Percentiles rank a stretch among this genome's conserved stretches.
Conservation (phyloP, 208 protist species). For the Sergeia podlipaevii region DNA sequence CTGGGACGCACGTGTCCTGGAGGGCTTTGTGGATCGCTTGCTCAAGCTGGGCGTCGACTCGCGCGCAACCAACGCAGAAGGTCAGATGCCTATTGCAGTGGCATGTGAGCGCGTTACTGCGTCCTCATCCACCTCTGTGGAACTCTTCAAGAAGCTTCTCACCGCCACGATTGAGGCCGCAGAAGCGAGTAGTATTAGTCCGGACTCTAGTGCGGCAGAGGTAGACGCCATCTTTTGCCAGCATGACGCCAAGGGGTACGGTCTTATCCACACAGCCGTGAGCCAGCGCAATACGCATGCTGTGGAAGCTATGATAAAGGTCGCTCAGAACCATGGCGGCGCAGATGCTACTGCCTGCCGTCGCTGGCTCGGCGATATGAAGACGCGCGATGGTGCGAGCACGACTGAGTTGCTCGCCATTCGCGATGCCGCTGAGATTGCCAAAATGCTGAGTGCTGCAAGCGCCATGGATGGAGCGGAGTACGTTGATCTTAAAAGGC, state of each 20-base stretch:
- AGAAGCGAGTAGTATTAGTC: too few relatives aligned
- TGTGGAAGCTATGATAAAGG: conserved; percentile 29
- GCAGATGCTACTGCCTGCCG: conserved; percentile 2
- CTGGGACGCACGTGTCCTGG: conserved; percentile 24
- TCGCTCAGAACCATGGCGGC: conserved; percentile 8
- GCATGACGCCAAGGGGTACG: conserved; percentile 15
- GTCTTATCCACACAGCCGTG: conserved; percentile 39
- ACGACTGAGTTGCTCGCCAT: conserved; percentile 18
- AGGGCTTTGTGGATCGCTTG: conserved; percentile 23
- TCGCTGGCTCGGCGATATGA: conserved; percentile 19
- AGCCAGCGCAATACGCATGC: conserved; percentile 18
- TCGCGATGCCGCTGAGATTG: conserved; percentile 12
- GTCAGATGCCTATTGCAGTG: neutral
- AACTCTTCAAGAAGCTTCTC: neutral
- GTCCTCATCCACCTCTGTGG: neutral
- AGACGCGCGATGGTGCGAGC: conserved; percentile 11
- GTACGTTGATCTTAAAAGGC: neutral
- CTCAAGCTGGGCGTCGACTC: conserved; percentile 17
- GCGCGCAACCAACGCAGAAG: neutral
- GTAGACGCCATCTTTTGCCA: conserved; percentile 9
- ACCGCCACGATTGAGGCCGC: neutral
- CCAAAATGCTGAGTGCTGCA: conserved; percentile 7
- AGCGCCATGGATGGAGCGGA: neutral
- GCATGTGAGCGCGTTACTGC: neutral
- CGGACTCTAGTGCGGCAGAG: too few relatives aligned